Base-by-base conservation (phyloP, 169 alveolate genomes). In the Plasmodium gonderi region DNA sequence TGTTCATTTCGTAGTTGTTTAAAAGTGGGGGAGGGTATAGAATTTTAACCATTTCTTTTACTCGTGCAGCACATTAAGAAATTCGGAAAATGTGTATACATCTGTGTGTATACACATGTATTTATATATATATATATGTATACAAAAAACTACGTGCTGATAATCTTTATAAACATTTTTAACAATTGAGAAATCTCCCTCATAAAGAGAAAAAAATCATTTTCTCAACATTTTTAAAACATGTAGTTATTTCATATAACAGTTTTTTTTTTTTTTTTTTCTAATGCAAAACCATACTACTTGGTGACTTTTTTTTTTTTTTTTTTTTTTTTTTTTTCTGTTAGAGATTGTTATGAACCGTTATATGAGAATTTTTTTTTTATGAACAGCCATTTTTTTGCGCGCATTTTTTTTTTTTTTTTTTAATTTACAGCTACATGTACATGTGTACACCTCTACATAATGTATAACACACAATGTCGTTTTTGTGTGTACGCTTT, bases 341-440 rank as follows among this genome's bases (percentile, higher is more conserved):
- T 80, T 80, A 65, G 44, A 40, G 91, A 80, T 67, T 65, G 14
- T n/a, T 64, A 69, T 64, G 79, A 80, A 80, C 64, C 91, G 91
- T 80, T 80, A 67, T 49, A 64, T 80, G 72, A 65, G 45, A 38
- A 40, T 64, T 69, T 65, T 82, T 65, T 82, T 69, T 31, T 83
- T 64, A 49, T 83, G 82, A 69, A 83, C 82, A 83, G 82, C 92
- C 76, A 83, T 83, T 83, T 83, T 79, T 65, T 80, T 68, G 60
- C 17, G 60, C 33, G 64, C 68, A 42, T 42, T 80, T 80, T 80
- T 80, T 65, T 69, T 81, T 44, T 38, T 80, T 80, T 69, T 82
- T 83, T 83, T 83, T 82, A 83, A 47, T 83, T 83, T 83, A 83
- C 92, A 83, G 92, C 92, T 83, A 42, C 64, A 67, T 33, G 5